These are phyloP conservation scores for Omphalotus olearius DNA, from an alignment of 1,284 basidiomycete genomes.

Conservation along the genomic window DNA sequence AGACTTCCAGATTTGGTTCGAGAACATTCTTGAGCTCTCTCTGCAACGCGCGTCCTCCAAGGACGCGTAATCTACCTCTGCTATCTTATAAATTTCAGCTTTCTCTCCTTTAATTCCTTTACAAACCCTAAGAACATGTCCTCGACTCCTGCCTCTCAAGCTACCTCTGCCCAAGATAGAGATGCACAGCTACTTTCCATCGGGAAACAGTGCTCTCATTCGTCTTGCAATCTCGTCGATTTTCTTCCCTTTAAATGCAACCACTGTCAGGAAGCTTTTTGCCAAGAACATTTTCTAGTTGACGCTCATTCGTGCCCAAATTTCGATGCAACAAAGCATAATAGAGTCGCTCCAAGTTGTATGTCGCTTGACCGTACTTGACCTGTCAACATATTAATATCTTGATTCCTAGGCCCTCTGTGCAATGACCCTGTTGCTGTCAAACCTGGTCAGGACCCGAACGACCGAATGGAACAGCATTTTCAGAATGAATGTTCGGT, in stretches of 20 bases:
- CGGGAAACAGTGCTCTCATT: conserved; percentile 67
- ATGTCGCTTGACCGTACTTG: conserved; percentile 22
- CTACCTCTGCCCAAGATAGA: conserved; percentile 33
- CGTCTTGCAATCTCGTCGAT: conserved; percentile 65
- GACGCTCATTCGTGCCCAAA: conserved; percentile 59
- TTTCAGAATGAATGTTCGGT: conserved; percentile 61
- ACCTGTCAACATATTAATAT: not conserved
- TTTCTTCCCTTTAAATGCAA: conserved; percentile 82
- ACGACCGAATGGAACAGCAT: conserved; percentile 71
- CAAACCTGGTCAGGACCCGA: conserved; percentile 70
- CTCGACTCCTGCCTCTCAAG: conserved; percentile 16
- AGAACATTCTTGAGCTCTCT: too few relatives aligned
- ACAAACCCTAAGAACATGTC: not conserved
- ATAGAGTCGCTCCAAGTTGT: conserved; percentile 74
- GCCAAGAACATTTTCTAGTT: conserved; percentile 71
- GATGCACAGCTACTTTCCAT: conserved; percentile 56
- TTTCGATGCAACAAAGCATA: conserved; percentile 64
- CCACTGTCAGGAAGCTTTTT: conserved; percentile 63
- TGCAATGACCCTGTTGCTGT: conserved; percentile 71
- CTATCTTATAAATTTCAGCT: conserved; percentile 1
- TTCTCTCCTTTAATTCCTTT: not conserved
- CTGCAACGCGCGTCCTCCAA: not conserved
- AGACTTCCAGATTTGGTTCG: too few relatives aligned
- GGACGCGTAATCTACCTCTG: conserved; percentile 10
- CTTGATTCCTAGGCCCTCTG: conserved; percentile 50